These are phyloP conservation scores for Guillardia theta DNA, from an alignment of 78 protist genomes.

Conservation along the genomic window DNA sequence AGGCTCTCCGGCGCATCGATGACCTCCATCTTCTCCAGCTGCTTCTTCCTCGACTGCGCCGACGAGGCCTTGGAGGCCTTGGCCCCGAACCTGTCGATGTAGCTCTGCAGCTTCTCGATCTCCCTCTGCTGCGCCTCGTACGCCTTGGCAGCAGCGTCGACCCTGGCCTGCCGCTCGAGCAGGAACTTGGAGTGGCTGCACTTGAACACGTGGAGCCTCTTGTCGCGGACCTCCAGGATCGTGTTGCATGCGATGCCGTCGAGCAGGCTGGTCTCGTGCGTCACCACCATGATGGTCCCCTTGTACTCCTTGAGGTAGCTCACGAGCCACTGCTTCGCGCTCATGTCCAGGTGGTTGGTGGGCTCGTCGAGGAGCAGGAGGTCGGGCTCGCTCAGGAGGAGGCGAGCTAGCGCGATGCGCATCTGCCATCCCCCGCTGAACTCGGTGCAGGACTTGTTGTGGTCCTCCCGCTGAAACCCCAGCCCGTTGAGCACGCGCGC, in stretches of 20 bases:
- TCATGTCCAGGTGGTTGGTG: conserved; percentile 72
- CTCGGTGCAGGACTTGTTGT: not conserved
- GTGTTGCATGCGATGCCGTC: not conserved
- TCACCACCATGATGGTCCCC: not conserved
- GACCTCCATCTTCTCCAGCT: not conserved
- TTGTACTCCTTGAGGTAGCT: not conserved
- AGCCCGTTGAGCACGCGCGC: conserved; percentile 17
- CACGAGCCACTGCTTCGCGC: conserved; percentile 63
- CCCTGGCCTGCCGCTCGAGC: not conserved
- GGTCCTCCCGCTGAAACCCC: conserved; percentile 13
- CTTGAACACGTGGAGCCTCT: not conserved
- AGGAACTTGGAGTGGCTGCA: conserved; percentile 4
- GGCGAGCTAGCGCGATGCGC: conserved; percentile 86
- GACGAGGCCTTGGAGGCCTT: not conserved
- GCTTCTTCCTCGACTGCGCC: conserved; percentile 17
- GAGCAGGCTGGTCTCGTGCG: not conserved
- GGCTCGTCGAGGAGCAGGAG: conserved; percentile 64
- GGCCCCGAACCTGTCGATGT: conserved; percentile 7
- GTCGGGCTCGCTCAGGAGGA: conserved; percentile 63
- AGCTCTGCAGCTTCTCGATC: not conserved
- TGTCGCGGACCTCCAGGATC: not conserved
- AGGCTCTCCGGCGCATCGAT: not conserved
- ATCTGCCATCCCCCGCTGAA: conserved; percentile 80
- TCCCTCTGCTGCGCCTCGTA: conserved; percentile 10
- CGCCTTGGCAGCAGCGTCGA: not conserved